These are phyloP conservation scores for Themeda triandra DNA, from an alignment of 176 grass and related monocot genomes.

Conservation along the genomic window DNA sequence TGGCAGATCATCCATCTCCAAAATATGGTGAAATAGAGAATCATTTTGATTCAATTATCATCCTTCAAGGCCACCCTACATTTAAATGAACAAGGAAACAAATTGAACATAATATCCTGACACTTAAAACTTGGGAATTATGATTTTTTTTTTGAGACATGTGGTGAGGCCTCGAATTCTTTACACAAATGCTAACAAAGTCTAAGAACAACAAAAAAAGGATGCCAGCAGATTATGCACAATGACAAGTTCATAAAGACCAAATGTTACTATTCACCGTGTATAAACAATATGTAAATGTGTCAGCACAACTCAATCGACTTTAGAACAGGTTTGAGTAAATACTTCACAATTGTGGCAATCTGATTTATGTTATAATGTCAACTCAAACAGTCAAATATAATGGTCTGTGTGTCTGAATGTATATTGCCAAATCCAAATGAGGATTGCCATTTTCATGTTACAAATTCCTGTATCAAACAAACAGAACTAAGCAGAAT, in stretches of 20 bases:
- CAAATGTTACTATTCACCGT: not conserved
- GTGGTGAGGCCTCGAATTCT: not conserved
- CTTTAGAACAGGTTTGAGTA: not conserved
- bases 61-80: slow-evolving; percentile 26
- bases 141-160: not conserved
- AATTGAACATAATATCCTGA: not conserved
- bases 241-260: not conserved
- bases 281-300: not conserved
- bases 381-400: not conserved
- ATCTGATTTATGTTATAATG: not conserved
- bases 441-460: not conserved
- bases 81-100: slow-evolving; percentile 15
- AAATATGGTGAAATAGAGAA: slow-evolving; percentile 37
- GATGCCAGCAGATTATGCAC: not conserved
- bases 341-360: not conserved
- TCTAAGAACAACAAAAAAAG: slow-evolving; percentile 3
- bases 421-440: not conserved
- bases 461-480: not conserved
- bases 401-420: not conserved
- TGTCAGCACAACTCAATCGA: not conserved
- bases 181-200: not conserved
- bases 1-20: slow-evolving; percentile 75
- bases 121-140: not conserved
- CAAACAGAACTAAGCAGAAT: not conserved
- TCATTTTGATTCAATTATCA: slow-evolving; percentile 48